phyloP scores from a whole-genome alignment of 2,329 filamentous ascomycete species.

The Penicillium sp. region DNA sequence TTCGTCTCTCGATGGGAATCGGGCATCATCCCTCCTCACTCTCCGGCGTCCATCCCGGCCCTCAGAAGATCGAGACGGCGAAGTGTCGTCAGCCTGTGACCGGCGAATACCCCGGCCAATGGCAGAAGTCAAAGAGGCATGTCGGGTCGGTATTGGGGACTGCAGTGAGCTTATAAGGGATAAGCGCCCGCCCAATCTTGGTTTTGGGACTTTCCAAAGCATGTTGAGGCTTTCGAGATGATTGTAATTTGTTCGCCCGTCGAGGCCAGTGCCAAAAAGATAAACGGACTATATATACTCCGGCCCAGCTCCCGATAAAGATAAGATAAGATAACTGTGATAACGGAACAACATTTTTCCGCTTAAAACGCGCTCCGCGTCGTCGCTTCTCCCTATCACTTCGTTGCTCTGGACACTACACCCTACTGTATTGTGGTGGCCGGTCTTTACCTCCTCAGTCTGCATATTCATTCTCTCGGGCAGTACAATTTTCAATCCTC shows the following conservation, averaged over 20 bases:
- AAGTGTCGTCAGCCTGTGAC: constrained; percentile 26
- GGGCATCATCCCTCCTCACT: neutral
- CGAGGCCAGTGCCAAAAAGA: neutral
- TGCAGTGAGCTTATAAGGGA: neutral
- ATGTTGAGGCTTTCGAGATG: constrained; percentile 4
- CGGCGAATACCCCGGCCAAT: constrained; percentile 63
- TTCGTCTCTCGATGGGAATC: neutral
- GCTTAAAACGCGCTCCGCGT: neutral
- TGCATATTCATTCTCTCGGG: neutral
- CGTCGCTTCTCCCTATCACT: neutral
- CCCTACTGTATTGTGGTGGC: neutral
- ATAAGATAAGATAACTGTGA: neutral
- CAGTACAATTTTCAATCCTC: neutral
- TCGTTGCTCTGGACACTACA: neutral
- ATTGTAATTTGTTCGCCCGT: neutral
- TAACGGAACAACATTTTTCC: neutral
- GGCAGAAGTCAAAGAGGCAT: constrained; percentile 61
- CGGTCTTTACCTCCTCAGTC: neutral
- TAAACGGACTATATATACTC: neutral
- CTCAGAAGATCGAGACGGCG: neutral
- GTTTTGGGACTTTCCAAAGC: constrained; percentile 7
- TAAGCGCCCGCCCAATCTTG: neutral
- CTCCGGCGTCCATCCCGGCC: neutral
- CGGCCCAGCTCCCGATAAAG: neutral
- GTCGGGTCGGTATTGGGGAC: constrained; percentile 30